A percentile compares a stretch with the other conserved stretches of the same genome.
Evolutionary conservation across 352 stramenopile genomes (phyloP).

Genomic region (Phytophthora pinifolia): DNA sequence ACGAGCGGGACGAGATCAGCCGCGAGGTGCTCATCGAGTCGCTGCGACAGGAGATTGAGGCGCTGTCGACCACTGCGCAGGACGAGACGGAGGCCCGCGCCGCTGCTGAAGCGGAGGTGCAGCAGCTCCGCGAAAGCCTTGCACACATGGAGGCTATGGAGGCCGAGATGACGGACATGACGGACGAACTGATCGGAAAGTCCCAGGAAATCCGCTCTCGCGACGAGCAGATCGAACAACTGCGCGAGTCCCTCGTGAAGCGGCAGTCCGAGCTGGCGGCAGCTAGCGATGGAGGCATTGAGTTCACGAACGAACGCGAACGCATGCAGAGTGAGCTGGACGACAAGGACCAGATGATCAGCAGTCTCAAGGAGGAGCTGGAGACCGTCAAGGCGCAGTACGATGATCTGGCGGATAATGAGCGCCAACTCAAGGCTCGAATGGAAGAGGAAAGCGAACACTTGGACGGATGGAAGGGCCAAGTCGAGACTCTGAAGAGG

Average conservation of each 20-base stretch:
- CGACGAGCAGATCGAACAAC: constrained; percentile 60
- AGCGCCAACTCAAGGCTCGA: constrained; percentile 37
- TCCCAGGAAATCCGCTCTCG: constrained; percentile 64
- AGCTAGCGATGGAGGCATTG: constrained; percentile 48
- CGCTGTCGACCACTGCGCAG: constrained; percentile 54
- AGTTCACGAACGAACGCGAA: constrained; percentile 43
- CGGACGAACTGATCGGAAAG: constrained; percentile 77
- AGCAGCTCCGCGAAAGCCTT: constrained; percentile 58
- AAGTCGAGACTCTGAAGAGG: constrained; percentile 46
- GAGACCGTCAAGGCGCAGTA: constrained; percentile 45
- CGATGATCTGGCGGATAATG: constrained; percentile 52
- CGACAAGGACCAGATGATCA: constrained; percentile 37
- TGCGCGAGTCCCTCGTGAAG: constrained; percentile 44
- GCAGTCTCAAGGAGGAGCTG: constrained; percentile 39
- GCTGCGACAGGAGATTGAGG: constrained; percentile 65
- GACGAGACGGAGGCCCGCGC: constrained; percentile 66
- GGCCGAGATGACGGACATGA: constrained; percentile 73
- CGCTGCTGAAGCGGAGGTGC: constrained; percentile 53
- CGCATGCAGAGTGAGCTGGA: constrained; percentile 35
- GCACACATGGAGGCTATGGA: constrained; percentile 77
- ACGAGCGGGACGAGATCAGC: constrained; percentile 61
- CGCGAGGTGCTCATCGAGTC: constrained; percentile 73
- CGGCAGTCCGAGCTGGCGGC: constrained; percentile 53
- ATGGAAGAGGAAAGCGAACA: constrained; percentile 49
- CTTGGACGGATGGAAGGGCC: constrained; percentile 42